Conservation (phyloP, 176 grass and related monocot species). For the Hyparrhenia diplandra region DNA sequence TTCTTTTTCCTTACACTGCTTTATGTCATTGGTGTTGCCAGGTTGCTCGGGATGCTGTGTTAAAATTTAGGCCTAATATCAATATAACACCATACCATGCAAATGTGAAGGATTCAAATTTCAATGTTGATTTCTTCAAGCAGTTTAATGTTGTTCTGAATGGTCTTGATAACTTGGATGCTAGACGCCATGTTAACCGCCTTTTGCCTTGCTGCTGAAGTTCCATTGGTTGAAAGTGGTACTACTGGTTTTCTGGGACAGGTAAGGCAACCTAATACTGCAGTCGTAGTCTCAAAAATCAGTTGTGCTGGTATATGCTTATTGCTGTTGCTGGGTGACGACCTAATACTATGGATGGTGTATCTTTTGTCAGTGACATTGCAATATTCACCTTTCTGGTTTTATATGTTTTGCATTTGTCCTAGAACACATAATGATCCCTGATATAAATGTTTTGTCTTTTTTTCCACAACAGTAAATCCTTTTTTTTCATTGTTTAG, state of each 20-base stretch:
- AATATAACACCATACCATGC: constrained; percentile 82
- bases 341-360: no score
- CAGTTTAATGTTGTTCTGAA: constrained; percentile 96
- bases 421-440: no score
- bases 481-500: not conserved
- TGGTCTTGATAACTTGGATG: constrained; percentile 98
- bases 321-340: not conserved
- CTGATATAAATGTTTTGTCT: no score
- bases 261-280: constrained; percentile 36
- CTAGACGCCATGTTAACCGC: constrained; percentile 94
- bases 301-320: not conserved
- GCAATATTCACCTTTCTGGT: no score
- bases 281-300: not conserved
- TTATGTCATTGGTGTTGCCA: constrained; percentile 23
- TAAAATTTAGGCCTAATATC: constrained; percentile 85
- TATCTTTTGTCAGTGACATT: no score
- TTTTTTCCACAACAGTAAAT: no score
- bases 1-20: constrained; percentile 2
- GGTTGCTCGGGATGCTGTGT: constrained; percentile 86
- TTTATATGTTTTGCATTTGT: no score
- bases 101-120: constrained; percentile 88
- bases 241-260: constrained; percentile 97
- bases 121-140: constrained; percentile 92
- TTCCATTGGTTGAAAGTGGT: constrained; percentile 97
- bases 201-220: constrained; percentile 97